Conservation (phyloP, 78 protist species). For the Dictyostelium brefeldianum region DNA sequence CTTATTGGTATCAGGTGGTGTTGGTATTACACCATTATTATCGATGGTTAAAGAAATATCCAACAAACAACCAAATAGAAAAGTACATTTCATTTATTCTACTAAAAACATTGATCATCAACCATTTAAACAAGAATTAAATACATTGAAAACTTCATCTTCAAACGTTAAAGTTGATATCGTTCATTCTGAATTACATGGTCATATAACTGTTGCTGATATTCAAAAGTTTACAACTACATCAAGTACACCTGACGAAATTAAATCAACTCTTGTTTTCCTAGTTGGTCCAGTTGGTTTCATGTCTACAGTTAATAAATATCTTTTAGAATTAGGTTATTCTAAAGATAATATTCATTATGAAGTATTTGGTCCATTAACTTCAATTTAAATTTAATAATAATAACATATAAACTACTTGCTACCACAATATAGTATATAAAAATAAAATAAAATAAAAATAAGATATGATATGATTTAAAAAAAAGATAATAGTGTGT, state of each 20-base stretch:
- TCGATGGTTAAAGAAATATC: background rate
- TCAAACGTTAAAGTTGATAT: background rate
- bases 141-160: background rate
- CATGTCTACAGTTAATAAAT: constrained; percentile 29
- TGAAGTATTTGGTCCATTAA: constrained; percentile 71
- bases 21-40: constrained; percentile 55
- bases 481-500: too few species aligned
- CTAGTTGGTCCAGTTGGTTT: constrained; percentile 52
- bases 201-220: background rate
- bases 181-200: background rate
- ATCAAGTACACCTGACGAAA: background rate
- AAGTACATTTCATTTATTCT: background rate
- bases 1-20: constrained; percentile 45
- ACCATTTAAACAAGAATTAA: constrained; percentile 20
- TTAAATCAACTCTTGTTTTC: background rate
- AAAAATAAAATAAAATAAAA: background rate
- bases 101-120: background rate
- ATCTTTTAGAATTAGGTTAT: background rate
- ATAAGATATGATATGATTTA: background rate
- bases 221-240: background rate
- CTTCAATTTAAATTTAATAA: background rate
- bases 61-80: constrained; percentile 15
- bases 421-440: too few species aligned
- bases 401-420: too few species aligned
- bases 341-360: constrained; percentile 30